Evolutionary conservation across 768 basidiomycete species (phyloP).

Genomic region (Pleurotus citrinopileatus): DNA sequence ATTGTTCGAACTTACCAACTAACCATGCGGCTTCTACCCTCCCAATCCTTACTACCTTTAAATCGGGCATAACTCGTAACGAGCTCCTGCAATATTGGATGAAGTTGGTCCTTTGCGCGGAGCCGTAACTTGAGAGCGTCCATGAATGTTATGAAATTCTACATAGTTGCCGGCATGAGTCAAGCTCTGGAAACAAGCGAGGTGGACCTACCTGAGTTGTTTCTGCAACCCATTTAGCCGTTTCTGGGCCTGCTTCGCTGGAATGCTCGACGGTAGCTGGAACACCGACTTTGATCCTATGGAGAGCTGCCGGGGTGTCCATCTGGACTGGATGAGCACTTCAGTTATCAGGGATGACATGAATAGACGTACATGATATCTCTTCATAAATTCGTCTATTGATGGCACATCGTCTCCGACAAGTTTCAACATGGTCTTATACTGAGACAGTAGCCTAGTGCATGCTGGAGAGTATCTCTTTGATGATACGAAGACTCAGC

Average conservation of each 20-base stretch:
- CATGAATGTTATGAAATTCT: conserved; percentile 99
- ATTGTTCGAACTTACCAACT: conserved; percentile 66
- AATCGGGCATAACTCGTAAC: conserved; percentile 93
- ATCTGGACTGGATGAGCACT: conserved; percentile 46
- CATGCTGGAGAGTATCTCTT: conserved; percentile 97
- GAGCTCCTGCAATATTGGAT: conserved; percentile 93
- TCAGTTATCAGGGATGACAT: not conserved
- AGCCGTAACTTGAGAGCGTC: conserved; percentile 91
- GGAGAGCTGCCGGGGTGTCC: conserved; percentile 91
- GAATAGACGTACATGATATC: conserved; percentile 63
- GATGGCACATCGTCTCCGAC: conserved; percentile 84
- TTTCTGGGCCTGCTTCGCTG: conserved; percentile 88
- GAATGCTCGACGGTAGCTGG: conserved; percentile 97
- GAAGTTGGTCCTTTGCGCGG: conserved; percentile 96
- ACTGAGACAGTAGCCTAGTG: conserved; percentile 89
- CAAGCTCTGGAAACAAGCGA: not conserved
- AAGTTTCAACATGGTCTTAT: conserved; percentile 97
- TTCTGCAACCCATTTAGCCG: conserved; percentile 96
- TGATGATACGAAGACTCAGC: conserved; percentile 24
- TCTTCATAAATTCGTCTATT: conserved; percentile 88
- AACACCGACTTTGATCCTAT: conserved; percentile 87
- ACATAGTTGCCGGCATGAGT: not conserved
- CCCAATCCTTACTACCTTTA: conserved; percentile 94
- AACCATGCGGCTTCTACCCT: conserved; percentile 91
- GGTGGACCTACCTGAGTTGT: conserved; percentile 76